Evolutionary conservation across 352 stramenopile species (phyloP), one percentile per base, ranked within the genome.

Genomic region (Pythium chondricola): DNA sequence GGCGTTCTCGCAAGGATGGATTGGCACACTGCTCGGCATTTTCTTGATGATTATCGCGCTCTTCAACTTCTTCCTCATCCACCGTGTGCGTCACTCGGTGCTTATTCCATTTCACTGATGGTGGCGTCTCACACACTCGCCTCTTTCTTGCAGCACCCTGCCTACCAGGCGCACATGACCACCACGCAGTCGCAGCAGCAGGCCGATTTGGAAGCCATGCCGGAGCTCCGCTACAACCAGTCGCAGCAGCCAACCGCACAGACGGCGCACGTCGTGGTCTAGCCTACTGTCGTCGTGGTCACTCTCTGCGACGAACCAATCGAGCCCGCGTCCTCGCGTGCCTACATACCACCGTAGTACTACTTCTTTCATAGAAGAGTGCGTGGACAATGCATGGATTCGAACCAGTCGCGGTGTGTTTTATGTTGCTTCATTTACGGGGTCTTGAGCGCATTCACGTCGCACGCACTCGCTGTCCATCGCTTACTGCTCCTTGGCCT

Each of bases 41-140:
- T 81, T 78, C 52, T 88, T 93, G 60, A 67, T 93, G 37, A 47
- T 84, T 29, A 52, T 93, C 27, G 78, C 78, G 20, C 56, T 85
- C 2, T 90, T 93, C 56, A 93, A 93, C 67, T 93, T 90, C 63
- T 93, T 93, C 69, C 68, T 93, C 52, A 93, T 93, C 56, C 53
- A 76, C 45, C 66, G 70, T 56, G 81, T 92, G 85, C 48, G 60
- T 61, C 39, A n/a, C n/a, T n/a, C n/a, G n/a, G n/a, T n/a, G n/a
- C n/a, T n/a, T n/a, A n/a, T n/a, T n/a, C n/a, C n/a, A n/a, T n/a
- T n/a, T n/a, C n/a, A n/a, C n/a, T n/a, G n/a, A n/a, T n/a, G n/a
- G n/a, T n/a, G n/a, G n/a, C n/a, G n/a, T n/a, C n/a, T n/a, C n/a
- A n/a, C 10, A 36, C 8, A 18, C 41, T 29, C 27, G 38, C 32